These are phyloP conservation scores for Cystobasidium ongulense DNA, from an alignment of 768 basidiomycete genomes.

Conservation along the genomic window DNA sequence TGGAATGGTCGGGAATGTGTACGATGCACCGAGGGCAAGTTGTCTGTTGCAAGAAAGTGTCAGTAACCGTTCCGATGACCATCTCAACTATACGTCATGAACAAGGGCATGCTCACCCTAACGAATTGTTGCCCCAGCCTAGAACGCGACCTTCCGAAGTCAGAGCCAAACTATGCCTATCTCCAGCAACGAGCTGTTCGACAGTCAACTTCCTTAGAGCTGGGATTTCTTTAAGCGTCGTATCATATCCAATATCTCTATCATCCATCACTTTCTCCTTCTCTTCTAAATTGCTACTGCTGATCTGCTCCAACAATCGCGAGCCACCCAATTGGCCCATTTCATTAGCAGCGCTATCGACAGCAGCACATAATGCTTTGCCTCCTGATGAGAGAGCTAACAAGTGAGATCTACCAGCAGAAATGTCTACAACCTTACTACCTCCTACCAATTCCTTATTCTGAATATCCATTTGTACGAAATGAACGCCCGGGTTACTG, in stretches of 20 bases:
- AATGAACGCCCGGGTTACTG: conserved; percentile 22
- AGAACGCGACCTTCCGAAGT: conserved; percentile 59
- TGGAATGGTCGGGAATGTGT: conserved; percentile 54
- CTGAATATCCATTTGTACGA: not conserved
- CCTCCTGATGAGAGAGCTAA: conserved; percentile 52
- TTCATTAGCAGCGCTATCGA: conserved; percentile 64
- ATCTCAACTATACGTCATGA: too few relatives aligned
- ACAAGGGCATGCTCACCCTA: too few relatives aligned
- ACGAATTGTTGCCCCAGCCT: conserved; percentile 71
- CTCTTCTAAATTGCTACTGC: conserved; percentile 21
- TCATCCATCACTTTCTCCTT: conserved; percentile 43
- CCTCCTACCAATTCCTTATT: conserved; percentile 57
- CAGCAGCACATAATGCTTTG: conserved; percentile 68
- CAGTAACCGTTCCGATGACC: conserved; percentile 52
- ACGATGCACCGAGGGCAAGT: conserved; percentile 63
- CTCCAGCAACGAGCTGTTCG: conserved; percentile 64
- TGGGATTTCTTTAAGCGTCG: conserved; percentile 67
- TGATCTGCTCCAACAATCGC: conserved; percentile 35
- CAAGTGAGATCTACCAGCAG: conserved; percentile 58
- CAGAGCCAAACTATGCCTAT: conserved; percentile 62
- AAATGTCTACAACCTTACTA: conserved; percentile 64
- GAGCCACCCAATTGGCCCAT: conserved; percentile 68
- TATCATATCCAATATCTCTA: conserved; percentile 57
- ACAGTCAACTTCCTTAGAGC: conserved; percentile 58
- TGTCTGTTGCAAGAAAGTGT: conserved; percentile 52